Evolutionary conservation across 2,329 filamentous ascomycete species (phyloP), one percentile per base, ranked within the genome.

Genomic region (Alternaria sp.): DNA sequence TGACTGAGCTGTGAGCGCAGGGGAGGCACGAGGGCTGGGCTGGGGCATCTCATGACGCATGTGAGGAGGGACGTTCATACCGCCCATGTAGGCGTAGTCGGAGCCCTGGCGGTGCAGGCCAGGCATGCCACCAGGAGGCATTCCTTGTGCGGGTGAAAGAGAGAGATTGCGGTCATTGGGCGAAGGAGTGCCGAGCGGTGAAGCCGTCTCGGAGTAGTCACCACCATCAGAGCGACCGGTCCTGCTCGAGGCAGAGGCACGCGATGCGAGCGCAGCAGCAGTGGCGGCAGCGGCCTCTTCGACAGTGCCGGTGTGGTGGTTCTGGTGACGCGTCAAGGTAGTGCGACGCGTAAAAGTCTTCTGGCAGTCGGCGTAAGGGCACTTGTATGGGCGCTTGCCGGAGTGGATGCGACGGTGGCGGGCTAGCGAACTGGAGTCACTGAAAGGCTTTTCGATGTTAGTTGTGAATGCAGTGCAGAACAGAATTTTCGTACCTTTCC

Each of bases 301-400:
- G 15, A 97, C 92, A 0, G 94, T 97, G 45, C 95, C 96, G 19
- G 92, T 96, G 80, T 98, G 96, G 74, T 97, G 93, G 72, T 97
- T 97, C 81, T 97, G 93, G 78, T 99, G 96, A 54, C 96, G 89
- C 3, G 95, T 99, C 65, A 99, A 85, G 3, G 96, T 98, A 1
- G 96, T 98, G 68, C 95, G 91, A 61, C 96, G 90, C 10, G 96
- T 99, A 76, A 99, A 99, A 0, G 95, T 98, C 86, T 98, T 98
- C 78, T 98, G 94, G 81, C 96, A 99, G 79, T 97, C 94, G 63
- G 93, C 94, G 74, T 96, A 98, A 1, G 94, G 94, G 82, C 96
- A 99, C 81, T 97, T 97, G 85, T 98, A 99, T 1, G 96, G 96
- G 54, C 96, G 88, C 82, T 96, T 97, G 62, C 96, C 96, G 5